Evolutionary conservation across 176 grass and related monocot genomes (phyloP), one percentile per base, ranked within the genome.

Genomic region (Avena sativa): DNA sequence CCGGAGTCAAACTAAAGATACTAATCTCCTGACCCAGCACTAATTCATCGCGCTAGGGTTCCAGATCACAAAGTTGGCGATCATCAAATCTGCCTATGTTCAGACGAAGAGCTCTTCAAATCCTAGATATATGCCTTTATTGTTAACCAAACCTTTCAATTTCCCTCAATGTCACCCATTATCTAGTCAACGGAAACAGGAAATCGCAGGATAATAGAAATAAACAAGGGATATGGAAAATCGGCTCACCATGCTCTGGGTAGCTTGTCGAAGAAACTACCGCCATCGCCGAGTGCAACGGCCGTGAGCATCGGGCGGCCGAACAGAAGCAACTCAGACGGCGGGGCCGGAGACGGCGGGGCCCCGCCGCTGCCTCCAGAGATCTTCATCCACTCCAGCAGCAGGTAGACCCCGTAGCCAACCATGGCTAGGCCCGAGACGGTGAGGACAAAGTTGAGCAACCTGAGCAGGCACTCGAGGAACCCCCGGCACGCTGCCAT

Each of bases 361-460:
- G 63, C n/a, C 14, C 64, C 89, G 28, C 69, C 87, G 61, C 44
- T 69, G 17, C 61, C 77, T 6, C 65, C 58, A 32, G 94, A 87
- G 46, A 87, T 86, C 67, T 85, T 91, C 36, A 79, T 83, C 88
- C 90, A 98, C 87, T 94, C 92, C 65, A 94, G 88, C 23, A 98
- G 86, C 79, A 95, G 91, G 87, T 95, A 94, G 81, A 93, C 86
- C 49, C 96, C 96, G 71, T 98, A 95, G 0, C 92, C 93, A 20
- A 98, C 81, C 92, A 98, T 95, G 78, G 96, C 90, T 57, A 98
- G 90, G 50, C 96, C 96, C 58, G 92, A 88, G 46, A 92, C 57
- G 50, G 90, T 90, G 66, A 98, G 94, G 71, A 98, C 46, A 61
- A 98, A 96, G 74, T 98, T 98, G 52, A 98, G 86, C 83, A 98